phyloP scores from a whole-genome alignment of 495 filamentous ascomycete genomes.

The Xylaria longipes region DNA sequence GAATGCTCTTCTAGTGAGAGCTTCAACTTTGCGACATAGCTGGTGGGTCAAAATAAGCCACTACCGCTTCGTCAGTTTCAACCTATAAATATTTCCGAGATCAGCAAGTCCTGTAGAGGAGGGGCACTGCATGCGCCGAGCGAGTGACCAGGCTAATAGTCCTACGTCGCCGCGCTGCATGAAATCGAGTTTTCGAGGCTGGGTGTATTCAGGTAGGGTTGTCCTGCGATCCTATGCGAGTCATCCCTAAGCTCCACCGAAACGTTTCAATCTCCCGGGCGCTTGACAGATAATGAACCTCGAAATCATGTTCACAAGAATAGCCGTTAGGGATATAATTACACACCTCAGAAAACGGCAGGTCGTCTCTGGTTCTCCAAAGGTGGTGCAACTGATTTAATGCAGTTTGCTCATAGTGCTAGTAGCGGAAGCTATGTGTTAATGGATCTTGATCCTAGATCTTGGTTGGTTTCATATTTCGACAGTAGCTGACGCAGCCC shows the following conservation, averaged over 20 bases:
- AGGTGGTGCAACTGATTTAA: not conserved
- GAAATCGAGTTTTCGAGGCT: constrained; percentile 1
- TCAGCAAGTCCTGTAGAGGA: not conserved
- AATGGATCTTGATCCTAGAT: not conserved
- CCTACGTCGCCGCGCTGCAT: not conserved
- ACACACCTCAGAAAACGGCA: not conserved
- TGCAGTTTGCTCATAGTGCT: not conserved
- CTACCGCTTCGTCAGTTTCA: constrained; percentile 4
- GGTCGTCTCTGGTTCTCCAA: not conserved
- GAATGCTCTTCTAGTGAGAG: not conserved
- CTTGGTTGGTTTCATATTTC: constrained; percentile 13
- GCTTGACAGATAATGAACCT: not conserved
- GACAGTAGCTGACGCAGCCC: constrained; percentile 8
- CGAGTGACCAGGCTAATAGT: not conserved
- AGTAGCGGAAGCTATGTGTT: not conserved
- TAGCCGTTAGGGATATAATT: not conserved
- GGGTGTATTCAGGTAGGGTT: not conserved
- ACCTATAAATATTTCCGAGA: constrained; percentile 2
- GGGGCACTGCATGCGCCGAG: not conserved
- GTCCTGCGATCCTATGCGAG: not conserved
- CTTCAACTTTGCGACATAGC: not conserved
- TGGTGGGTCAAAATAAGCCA: not conserved
- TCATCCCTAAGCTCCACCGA: not conserved
- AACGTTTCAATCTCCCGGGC: not conserved
- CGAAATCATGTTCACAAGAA: not conserved